phyloP scores from a whole-genome alignment of 331 rosid genomes.

The Quercus lobata region DNA sequence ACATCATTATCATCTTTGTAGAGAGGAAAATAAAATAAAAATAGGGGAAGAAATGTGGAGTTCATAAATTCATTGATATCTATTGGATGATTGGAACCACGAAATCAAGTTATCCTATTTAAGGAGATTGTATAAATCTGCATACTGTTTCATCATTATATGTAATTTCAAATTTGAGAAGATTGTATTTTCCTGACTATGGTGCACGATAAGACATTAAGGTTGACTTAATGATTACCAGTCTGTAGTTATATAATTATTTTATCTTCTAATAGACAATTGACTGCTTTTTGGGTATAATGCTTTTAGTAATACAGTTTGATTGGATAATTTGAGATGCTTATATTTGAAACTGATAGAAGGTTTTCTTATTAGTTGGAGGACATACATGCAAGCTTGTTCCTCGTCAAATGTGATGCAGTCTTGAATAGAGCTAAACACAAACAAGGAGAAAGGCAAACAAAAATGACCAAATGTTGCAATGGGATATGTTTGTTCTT shows the following conservation, averaged over 20 bases:
- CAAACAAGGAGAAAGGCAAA: slow-evolving; percentile 87
- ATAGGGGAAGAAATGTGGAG: background rate
- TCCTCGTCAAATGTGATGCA: slow-evolving; percentile 95
- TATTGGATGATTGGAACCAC: background rate
- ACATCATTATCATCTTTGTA: background rate
- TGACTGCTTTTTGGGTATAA: background rate
- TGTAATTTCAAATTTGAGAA: slow-evolving; percentile 17
- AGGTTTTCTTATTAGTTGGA: slow-evolving; percentile 61
- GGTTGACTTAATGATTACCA: background rate
- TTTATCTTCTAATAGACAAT: background rate
- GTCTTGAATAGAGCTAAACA: slow-evolving; percentile 86
- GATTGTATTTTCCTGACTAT: background rate
- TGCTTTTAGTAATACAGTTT: background rate
- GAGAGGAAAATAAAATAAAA: background rate
- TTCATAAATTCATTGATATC: background rate
- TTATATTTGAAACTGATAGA: slow-evolving; percentile 23
- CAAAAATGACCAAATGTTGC: slow-evolving; percentile 90
- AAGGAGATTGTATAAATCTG: background rate
- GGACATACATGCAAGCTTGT: slow-evolving; percentile 97
- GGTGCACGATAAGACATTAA: too few species aligned
- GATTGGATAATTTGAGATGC: background rate
- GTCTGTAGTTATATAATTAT: background rate
- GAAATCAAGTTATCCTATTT: background rate
- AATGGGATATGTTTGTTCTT: slow-evolving; percentile 94
- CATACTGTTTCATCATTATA: background rate